Conservation (phyloP, 2,329 filamentous ascomycete species). For the Sporothrix variecibatus region DNA sequence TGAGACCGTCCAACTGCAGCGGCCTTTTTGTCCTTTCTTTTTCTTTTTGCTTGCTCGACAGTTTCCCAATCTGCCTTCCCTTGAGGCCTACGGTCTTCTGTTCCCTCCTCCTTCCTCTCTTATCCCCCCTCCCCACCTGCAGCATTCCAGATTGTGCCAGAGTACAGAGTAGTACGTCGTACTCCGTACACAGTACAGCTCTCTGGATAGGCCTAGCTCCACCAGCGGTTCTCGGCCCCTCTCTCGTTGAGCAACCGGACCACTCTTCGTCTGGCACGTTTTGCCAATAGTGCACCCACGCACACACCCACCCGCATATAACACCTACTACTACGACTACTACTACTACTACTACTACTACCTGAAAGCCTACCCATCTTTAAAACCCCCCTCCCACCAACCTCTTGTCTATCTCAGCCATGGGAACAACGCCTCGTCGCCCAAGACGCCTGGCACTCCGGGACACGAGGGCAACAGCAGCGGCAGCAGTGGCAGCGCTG, state of each 20-base stretch:
- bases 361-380: not conserved
- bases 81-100: not conserved
- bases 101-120: not conserved
- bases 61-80: not conserved
- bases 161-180: not conserved
- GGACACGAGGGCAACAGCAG: constrained; percentile 28
- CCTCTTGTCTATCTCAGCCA: constrained; percentile 34
- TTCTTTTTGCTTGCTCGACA: not conserved
- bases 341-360: no score
- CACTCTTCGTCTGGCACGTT: constrained; percentile 9
- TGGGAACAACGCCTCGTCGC: constrained; percentile 50
- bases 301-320: not conserved
- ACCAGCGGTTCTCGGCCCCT: constrained; percentile 2
- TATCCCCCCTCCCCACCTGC: constrained; percentile 9
- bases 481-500: constrained; percentile 18
- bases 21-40: constrained; percentile 1
- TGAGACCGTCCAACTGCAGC: constrained; percentile 15
- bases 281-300: constrained; percentile 14
- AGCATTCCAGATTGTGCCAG: constrained; percentile 3
- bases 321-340: not conserved
- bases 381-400: not conserved
- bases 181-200: no score
- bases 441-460: constrained; percentile 42
- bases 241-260: not conserved
- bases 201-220: not conserved